Base-by-base conservation (phyloP, 495 filamentous ascomycete genomes). In the Cercophora newfieldiana region DNA sequence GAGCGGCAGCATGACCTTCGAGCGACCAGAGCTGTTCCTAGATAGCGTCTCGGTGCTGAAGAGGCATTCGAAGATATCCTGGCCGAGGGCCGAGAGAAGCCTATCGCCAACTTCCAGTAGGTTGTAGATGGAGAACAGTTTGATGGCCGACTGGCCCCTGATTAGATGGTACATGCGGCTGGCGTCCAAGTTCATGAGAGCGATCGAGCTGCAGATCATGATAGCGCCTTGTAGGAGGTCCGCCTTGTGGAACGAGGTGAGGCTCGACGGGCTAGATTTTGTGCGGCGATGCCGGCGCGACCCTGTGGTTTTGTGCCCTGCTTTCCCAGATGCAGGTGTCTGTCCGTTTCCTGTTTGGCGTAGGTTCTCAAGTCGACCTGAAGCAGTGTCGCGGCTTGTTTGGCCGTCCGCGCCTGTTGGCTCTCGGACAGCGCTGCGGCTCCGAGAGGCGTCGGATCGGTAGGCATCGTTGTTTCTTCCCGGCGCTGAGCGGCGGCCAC, bases 111-210 rank as follows among this genome's bases (percentile, higher is more conserved):
- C 85, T 77, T 99, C 95, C 3, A 99, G 83, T 30, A 96, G 91
- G 71, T 98, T 98, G 80, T 96, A 98, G 56, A 99, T 97, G 51
- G 97, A 94, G 77, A 98, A 99, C 3, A 99, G 83, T 75, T 99
- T 99, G 78, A 99, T 96, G 7, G 94, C 93, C 4, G 93, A 92
- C 78, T 98, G 96, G 7, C 93, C 95, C 53, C 93, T 89, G 71
- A 99, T 97, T 72, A 93, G 91, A 75, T 99, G 95, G 77, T 99
- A 99, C 92, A 99, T 97, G 37, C 93, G 86, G 74, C 93, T 97
- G 12, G 96, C 94, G 78, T 99, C 95, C 48, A 98, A 91, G 64
- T 86, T 88, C 90, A 97, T 95, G 63, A 99, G 81, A 47, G 93
- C 85, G 31, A 87, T 85, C 75, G 92, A 96, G 68, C 91, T 97